Conservation (phyloP, 2,329 filamentous ascomycete species). For the Neospermospora avenae region DNA sequence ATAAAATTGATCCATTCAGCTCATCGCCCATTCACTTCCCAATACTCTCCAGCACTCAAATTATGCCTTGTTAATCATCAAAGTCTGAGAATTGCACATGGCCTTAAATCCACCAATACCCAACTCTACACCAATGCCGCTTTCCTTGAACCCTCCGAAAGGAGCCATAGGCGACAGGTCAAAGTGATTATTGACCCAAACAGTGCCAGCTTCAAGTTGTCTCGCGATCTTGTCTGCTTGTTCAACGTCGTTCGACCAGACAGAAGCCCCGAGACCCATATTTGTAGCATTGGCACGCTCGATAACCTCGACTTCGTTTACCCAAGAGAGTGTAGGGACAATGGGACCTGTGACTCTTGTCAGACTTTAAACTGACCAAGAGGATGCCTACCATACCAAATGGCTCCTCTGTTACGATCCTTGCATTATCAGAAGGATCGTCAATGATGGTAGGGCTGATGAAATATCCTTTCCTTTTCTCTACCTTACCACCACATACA, state of each 20-base stretch:
- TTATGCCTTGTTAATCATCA: not conserved
- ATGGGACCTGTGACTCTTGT: conserved; percentile 46
- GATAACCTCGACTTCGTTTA: conserved; percentile 57
- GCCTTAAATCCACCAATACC: conserved; percentile 29
- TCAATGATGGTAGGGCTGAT: conserved; percentile 57
- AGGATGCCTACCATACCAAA: conserved; percentile 39
- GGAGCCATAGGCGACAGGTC: conserved; percentile 43
- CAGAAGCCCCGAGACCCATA: conserved; percentile 53
- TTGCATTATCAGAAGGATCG: conserved; percentile 52
- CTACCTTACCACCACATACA: conserved; percentile 43
- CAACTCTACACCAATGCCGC: conserved; percentile 35
- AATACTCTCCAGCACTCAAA: too few relatives aligned
- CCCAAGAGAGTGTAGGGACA: conserved; percentile 60
- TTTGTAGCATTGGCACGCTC: conserved; percentile 50
- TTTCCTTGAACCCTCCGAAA: conserved; percentile 36
- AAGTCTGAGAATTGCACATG: not conserved
- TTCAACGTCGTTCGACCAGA: conserved; percentile 53
- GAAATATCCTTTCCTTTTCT: conserved; percentile 49
- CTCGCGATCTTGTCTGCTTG: conserved; percentile 50
- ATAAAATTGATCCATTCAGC: too few relatives aligned
- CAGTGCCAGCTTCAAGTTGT: conserved; percentile 53
- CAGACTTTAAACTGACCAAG: not conserved
- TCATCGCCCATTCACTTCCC: too few relatives aligned
- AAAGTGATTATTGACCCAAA: conserved; percentile 58
- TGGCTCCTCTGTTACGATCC: conserved; percentile 56